Base-by-base conservation (phyloP, 257 asterid species). In the Solanum lycopersicoides region DNA sequence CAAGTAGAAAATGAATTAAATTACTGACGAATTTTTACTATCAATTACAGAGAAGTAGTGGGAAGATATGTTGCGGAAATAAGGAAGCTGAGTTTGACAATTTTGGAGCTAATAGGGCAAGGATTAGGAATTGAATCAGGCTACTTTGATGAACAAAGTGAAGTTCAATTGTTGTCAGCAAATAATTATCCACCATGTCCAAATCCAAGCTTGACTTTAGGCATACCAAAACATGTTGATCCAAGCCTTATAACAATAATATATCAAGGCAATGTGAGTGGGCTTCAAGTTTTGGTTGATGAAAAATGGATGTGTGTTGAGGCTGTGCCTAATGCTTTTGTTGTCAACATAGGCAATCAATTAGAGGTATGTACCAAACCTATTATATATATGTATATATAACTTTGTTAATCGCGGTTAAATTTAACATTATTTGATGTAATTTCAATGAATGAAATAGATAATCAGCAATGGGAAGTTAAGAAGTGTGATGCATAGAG, bases 401-500 rank as follows among this genome's bases (percentile, higher is more conserved):
- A 47, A 44, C 0, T 45, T 12, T 45, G 18, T 12, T 45, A 41
- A 8, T 41, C 12, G 3, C 44, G 15, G 15, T 44, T 45, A 45
- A 45, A 45, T 45, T 45, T 45, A 13, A 47, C 56, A 47, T 47
- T 15, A 16, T 50, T 50, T 50, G 18, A 14, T 69, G 23, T 37
- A 5, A 21, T 76, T 44, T 41, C 2, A 7, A 47, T 44, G 8
- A 74, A 74, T 39, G 53, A 39, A 39, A 14, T 37, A 94, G 98
- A 92, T 95, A 35, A 90, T 95, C 32, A 93, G 95, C 25, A 95
- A 95, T 34, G 96, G 94, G 76, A 95, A 83, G 82, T 87, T 95
- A 30, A 85, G 83, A 12, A 94, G 97, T 82, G 91, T 92, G 1
- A 84, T 90, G 41, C 98, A 95, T 83, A 89, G 97, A 60, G 98